phyloP scores from a whole-genome alignment of 2,329 filamentous ascomycete genomes.

The Apiospora koreana region DNA sequence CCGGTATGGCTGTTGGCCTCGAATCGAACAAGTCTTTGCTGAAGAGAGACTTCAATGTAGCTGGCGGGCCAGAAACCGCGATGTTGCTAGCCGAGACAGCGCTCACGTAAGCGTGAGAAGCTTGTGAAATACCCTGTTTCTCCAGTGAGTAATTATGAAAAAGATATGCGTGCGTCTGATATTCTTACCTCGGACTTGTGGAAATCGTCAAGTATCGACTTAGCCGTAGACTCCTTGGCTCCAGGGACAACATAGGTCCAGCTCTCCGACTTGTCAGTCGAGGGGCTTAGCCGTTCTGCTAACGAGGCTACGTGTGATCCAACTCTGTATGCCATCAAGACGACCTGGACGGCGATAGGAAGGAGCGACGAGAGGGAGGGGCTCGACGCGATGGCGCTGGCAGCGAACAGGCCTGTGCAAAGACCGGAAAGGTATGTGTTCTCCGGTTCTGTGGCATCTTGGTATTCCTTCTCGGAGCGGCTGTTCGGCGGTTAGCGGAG shows the following conservation, averaged over 20 bases:
- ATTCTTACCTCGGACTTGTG: slow-evolving; percentile 52
- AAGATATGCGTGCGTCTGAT: slow-evolving; percentile 5
- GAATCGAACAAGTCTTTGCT: slow-evolving; percentile 40
- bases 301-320: slow-evolving; percentile 57
- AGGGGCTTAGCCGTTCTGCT: slow-evolving; percentile 45
- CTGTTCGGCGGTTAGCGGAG: slow-evolving; percentile 38
- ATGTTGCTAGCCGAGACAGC: slow-evolving; percentile 49
- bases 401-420: slow-evolving; percentile 71
- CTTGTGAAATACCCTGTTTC: slow-evolving; percentile 41
- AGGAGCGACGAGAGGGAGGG: slow-evolving; percentile 63
- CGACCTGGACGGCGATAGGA: slow-evolving; percentile 62
- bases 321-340: slow-evolving; percentile 66
- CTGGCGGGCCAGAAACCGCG: slow-evolving; percentile 56
- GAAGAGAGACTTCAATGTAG: slow-evolving; percentile 46
- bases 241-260: slow-evolving; percentile 70
- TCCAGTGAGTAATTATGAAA: neutral
- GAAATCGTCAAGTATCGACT: slow-evolving; percentile 55
- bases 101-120: slow-evolving; percentile 55
- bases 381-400: slow-evolving; percentile 65
- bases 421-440: slow-evolving; percentile 62
- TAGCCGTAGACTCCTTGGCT: slow-evolving; percentile 51
- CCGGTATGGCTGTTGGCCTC: slow-evolving; percentile 49
- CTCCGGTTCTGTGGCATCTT: slow-evolving; percentile 50
- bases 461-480: slow-evolving; percentile 54
- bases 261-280: slow-evolving; percentile 50